Evolutionary conservation across 2,329 filamentous ascomycete species (phyloP).

Genomic region (Aspergillus luchuensis): DNA sequence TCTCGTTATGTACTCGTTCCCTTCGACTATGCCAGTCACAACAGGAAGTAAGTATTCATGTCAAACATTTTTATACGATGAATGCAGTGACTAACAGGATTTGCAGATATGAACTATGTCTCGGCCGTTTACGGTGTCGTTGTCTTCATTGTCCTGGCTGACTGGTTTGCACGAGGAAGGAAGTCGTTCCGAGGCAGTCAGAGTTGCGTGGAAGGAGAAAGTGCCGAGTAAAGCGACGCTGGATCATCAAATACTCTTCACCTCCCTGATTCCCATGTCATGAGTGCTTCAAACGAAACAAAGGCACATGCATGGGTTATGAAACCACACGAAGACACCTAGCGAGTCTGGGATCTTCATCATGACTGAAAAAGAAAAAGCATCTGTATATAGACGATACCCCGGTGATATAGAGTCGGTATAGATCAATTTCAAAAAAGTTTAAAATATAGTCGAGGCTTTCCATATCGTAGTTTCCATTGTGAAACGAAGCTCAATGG

Average conservation of each 20-base stretch:
- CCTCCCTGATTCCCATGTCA: background rate
- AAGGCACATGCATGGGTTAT: background rate
- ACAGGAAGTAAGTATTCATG: conserved; percentile 35
- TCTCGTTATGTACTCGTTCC: conserved; percentile 43
- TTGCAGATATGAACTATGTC: conserved; percentile 47
- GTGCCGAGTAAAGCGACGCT: conserved; percentile 5
- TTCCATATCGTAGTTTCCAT: background rate
- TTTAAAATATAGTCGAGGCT: conserved; percentile 1
- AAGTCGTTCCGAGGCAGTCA: conserved; percentile 30
- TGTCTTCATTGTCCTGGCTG: conserved; percentile 36
- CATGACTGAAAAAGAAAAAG: background rate
- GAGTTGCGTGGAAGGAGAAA: conserved; percentile 13
- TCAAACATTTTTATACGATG: no score
- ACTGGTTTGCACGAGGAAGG: conserved; percentile 40
- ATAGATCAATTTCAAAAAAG: conserved; percentile 7
- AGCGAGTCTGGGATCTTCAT: conserved; percentile 1
- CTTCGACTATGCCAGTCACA: conserved; percentile 36
- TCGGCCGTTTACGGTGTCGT: conserved; percentile 40
- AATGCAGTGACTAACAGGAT: background rate
- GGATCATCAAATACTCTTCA: conserved; percentile 3
- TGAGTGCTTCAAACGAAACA: background rate
- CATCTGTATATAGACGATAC: conserved; percentile 17
- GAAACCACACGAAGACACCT: background rate
- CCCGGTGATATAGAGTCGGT: conserved; percentile 4
- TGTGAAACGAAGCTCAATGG: background rate